Evolutionary conservation across 106 monocot genomes (phyloP), one percentile per base, ranked within the genome.

Genomic region (Iris macrosiphon): DNA sequence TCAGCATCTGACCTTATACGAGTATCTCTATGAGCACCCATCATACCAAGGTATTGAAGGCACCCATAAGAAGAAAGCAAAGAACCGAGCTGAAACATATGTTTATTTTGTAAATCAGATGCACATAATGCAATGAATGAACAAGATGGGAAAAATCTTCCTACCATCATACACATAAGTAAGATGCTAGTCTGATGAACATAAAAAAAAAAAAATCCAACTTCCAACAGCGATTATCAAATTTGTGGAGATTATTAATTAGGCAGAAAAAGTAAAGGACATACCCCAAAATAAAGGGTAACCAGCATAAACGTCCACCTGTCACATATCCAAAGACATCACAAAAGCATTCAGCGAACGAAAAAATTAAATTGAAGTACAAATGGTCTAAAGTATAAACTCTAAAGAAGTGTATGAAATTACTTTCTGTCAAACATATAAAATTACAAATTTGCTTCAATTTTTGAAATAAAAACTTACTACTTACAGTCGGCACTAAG

Each of bases 241-340:
- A n/a, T n/a, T n/a, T n/a, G n/a, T n/a, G n/a, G n/a, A n/a, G n/a
- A n/a, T n/a, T n/a, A n/a, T n/a, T n/a, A n/a, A n/a, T n/a, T n/a
- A n/a, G 13, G 22, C 10, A 66, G 44, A 14, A n/a, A n/a, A n/a
- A 35, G 31, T 18, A 54, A 31, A 70, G 35, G 24, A 73, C 85
- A 33, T 96, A 96, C 96, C 86, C 80, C 90, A 73, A 96, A 96
- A 71, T 90, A 96, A 34, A 80, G n/a, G 14, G 82, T 85, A 9
- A 96, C 86, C 62, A 90, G 66, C 28, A 67, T 40, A 66, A 96
- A 96, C 13, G 96, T 96, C 96, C 95, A 96, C 77, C 96, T 96
- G 80, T 9, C 6, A 21, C 62, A 29, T 25, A 51, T 20, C 32
- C 27, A 67, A 33, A 74, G 50, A 29, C 28, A 63, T 2, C 27